A percentile compares a stretch with the other conserved stretches of the same genome.
Evolutionary conservation across 2,329 filamentous ascomycete genomes (phyloP).

Genomic region (Dothistroma septosporum): DNA sequence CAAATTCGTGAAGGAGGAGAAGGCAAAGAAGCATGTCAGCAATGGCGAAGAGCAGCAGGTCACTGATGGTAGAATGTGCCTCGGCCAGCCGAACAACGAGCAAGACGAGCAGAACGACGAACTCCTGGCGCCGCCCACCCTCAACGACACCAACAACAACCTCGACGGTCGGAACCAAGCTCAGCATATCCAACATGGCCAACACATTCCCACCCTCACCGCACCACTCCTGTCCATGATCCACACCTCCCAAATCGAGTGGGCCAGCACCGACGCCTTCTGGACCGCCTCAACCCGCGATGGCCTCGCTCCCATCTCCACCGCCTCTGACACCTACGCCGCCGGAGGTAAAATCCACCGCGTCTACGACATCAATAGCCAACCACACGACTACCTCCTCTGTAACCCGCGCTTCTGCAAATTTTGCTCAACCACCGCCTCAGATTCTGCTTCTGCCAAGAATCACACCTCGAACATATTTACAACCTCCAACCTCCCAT

Average conservation of each 20-base stretch:
- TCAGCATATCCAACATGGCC: not conserved
- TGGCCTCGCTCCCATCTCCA: not conserved
- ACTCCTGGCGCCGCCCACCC: not conserved
- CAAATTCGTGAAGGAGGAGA: not conserved
- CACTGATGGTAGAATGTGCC: not conserved
- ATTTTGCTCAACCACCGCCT: not conserved
- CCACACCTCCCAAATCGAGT: slow-evolving; percentile 3
- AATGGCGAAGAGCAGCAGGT: not conserved
- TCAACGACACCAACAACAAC: not conserved
- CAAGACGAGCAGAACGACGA: not conserved
- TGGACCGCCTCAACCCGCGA: not conserved
- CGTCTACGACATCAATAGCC: not conserved
- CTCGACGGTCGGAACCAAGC: too few relatives aligned
- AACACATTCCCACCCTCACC: not conserved
- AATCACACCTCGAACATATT: not conserved
- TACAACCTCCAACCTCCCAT: not conserved
- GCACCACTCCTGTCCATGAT: not conserved
- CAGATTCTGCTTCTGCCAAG: not conserved
- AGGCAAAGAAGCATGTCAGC: not conserved
- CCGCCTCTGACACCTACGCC: not conserved
- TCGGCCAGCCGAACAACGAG: not conserved
- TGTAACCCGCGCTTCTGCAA: slow-evolving; percentile 3
- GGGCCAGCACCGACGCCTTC: slow-evolving; percentile 2
- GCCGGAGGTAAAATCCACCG: slow-evolving; percentile 4
- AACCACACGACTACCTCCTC: not conserved